A percentile compares a stretch with the other conserved stretches of the same genome.
These are phyloP conservation scores for Aspergillus sclerotioniger DNA, from an alignment of 495 filamentous ascomycete genomes.

Conservation along the genomic window DNA sequence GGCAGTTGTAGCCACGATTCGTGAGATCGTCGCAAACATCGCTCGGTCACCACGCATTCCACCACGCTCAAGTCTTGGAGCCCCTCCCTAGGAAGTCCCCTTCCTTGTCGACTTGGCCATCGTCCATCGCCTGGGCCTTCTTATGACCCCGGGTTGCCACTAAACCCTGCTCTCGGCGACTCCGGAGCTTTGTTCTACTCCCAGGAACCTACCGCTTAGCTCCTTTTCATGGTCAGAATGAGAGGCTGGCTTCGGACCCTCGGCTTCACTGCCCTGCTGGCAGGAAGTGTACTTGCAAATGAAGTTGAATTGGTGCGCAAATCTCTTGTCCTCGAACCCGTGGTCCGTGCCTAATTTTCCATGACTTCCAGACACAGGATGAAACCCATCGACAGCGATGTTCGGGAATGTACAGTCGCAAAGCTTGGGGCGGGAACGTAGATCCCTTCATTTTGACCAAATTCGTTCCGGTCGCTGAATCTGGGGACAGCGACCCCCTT, in stretches of 20 bases:
- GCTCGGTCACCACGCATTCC: not conserved
- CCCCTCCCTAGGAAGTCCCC: not conserved
- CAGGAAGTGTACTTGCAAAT: conserved; percentile 54
- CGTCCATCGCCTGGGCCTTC: conserved; percentile 7
- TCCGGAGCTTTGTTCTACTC: conserved; percentile 25
- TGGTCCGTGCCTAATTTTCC: conserved; percentile 17
- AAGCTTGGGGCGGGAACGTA: conserved; percentile 81
- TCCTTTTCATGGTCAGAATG: conserved; percentile 42
- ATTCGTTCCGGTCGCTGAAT: conserved; percentile 62
- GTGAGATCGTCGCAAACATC: conserved; percentile 6
- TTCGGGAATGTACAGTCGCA: conserved; percentile 94
- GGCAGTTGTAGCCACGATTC: conserved; percentile 27
- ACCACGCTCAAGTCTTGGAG: not conserved
- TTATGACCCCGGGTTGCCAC: conserved; percentile 13
- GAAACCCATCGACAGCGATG: conserved; percentile 81
- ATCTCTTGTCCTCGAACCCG: conserved; percentile 1
- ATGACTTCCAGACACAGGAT: conserved; percentile 61
- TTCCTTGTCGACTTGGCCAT: not conserved
- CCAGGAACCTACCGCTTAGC: conserved; percentile 14
- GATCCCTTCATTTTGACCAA: conserved; percentile 87
- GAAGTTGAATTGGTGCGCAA: conserved; percentile 62
- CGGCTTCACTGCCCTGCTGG: conserved; percentile 47
- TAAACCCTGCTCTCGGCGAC: conserved; percentile 17
- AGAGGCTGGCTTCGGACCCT: conserved; percentile 53
- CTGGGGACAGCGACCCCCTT: conserved; percentile 62